phyloP scores from a whole-genome alignment of 495 filamentous ascomycete species.

The Tuber umbilicatum region DNA sequence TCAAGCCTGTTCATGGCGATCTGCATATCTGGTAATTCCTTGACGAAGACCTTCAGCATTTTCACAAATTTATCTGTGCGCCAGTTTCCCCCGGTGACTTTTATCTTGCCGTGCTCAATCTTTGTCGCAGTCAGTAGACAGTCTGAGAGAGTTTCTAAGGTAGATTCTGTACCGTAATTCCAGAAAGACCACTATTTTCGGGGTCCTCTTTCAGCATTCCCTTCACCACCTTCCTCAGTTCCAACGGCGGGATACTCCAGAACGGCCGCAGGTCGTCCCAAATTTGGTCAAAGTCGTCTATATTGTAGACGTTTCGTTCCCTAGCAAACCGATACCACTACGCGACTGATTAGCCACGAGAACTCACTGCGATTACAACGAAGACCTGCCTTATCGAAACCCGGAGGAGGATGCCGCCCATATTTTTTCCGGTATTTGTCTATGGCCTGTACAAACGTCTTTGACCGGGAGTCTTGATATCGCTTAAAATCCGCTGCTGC shows the following conservation, averaged over 20 bases:
- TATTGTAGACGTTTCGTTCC: constrained; percentile 53
- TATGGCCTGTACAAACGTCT: constrained; percentile 54
- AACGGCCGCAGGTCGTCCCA: constrained; percentile 65
- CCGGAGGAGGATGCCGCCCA: constrained; percentile 66
- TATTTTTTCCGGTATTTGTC: constrained; percentile 56
- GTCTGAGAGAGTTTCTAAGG: constrained; percentile 25
- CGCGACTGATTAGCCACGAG: neutral
- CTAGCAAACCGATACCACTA: constrained; percentile 63
- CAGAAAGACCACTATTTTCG: constrained; percentile 51
- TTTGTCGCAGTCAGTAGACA: constrained; percentile 42
- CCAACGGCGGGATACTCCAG: constrained; percentile 56
- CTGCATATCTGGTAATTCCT: constrained; percentile 64
- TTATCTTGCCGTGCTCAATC: constrained; percentile 54
- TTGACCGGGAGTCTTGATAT: constrained; percentile 27
- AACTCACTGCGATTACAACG: neutral
- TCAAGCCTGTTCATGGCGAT: constrained; percentile 64
- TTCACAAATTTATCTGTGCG: constrained; percentile 57
- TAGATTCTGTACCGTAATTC: constrained; percentile 10
- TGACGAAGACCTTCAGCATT: constrained; percentile 53
- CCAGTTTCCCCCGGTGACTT: constrained; percentile 53
- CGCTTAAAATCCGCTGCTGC: constrained; percentile 16
- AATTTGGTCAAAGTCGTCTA: constrained; percentile 68
- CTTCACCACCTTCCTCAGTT: constrained; percentile 51
- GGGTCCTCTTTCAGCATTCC: constrained; percentile 46
- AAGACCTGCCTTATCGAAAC: constrained; percentile 50